Conservation (phyloP, 2,329 filamentous ascomycete genomes). For the Leptographium procerum region DNA sequence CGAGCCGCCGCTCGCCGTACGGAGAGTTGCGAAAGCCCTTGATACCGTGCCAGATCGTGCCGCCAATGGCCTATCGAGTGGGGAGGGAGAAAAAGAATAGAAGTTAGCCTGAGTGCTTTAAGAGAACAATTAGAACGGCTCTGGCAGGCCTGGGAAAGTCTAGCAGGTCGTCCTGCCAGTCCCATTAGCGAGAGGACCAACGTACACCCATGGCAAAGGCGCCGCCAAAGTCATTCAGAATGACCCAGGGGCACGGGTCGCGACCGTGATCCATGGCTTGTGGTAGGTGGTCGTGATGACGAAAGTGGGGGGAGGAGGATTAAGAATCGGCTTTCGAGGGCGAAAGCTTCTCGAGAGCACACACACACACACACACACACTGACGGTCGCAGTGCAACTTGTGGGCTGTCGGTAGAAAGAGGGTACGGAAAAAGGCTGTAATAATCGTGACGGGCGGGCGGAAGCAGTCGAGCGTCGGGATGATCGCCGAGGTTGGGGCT, state of each 20-base stretch:
- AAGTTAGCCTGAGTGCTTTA: neutral
- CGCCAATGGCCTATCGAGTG: conserved; percentile 51
- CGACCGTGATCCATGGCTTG: conserved; percentile 84
- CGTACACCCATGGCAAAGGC: conserved; percentile 27
- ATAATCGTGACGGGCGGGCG: neutral
- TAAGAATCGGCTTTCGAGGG: neutral
- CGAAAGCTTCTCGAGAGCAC: neutral
- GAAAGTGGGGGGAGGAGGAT: neutral
- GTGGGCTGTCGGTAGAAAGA: neutral
- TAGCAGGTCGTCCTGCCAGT: no score
- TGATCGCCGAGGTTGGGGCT: neutral
- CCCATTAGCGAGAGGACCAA: neutral
- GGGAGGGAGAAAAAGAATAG: neutral
- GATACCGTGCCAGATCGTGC: conserved; percentile 89
- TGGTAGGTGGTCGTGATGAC: neutral
- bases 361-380: no score
- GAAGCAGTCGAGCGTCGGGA: neutral
- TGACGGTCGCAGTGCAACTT: no score
- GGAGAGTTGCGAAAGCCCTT: conserved; percentile 88
- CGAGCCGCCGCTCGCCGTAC: conserved; percentile 90
- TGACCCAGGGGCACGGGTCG: conserved; percentile 95
- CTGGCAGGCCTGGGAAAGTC: no score
- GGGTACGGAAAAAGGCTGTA: neutral
- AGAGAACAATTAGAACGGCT: no score
- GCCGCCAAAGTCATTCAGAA: conserved; percentile 93